A percentile compares a stretch with the other conserved stretches of the same genome.
Conservation (phyloP, 2,329 filamentous ascomycete species). For the Daldinia eschscholtzii region DNA sequence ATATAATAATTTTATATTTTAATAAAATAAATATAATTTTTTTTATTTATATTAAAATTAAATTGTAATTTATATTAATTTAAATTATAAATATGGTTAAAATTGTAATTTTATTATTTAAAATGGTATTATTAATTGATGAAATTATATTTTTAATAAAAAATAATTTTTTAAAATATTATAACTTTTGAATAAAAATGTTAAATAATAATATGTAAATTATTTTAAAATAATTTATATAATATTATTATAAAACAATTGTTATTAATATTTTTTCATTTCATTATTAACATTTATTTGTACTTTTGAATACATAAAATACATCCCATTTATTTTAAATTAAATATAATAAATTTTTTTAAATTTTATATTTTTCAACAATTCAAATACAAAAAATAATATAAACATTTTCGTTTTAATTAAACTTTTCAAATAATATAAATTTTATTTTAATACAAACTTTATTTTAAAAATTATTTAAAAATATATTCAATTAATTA, state of each 20-base stretch:
- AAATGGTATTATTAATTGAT: background rate
- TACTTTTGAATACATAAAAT: too few species aligned
- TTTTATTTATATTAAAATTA: background rate
- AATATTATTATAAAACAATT: too few species aligned
- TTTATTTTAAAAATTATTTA: too few species aligned
- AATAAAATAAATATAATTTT: background rate
- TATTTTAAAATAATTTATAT: constrained; percentile 9
- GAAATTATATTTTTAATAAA: background rate
- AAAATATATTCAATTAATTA: too few species aligned
- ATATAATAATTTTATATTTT: background rate
- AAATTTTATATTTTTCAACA: background rate
- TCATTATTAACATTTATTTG: too few species aligned
- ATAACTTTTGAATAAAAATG: constrained; percentile 5
- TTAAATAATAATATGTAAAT: constrained; percentile 14
- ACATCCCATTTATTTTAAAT: too few species aligned
- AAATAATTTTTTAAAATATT: background rate
- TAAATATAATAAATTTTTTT: background rate
- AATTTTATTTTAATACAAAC: constrained; percentile 2
- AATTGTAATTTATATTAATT: background rate
- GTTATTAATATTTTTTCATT: too few species aligned
- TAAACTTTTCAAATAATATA: background rate
- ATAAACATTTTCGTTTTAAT: background rate
- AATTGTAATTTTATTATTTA: too few species aligned
- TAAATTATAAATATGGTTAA: background rate
- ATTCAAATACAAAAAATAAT: background rate